These are phyloP conservation scores for Asclepias syriaca DNA, from an alignment of 257 asterid species.

Conservation along the genomic window DNA sequence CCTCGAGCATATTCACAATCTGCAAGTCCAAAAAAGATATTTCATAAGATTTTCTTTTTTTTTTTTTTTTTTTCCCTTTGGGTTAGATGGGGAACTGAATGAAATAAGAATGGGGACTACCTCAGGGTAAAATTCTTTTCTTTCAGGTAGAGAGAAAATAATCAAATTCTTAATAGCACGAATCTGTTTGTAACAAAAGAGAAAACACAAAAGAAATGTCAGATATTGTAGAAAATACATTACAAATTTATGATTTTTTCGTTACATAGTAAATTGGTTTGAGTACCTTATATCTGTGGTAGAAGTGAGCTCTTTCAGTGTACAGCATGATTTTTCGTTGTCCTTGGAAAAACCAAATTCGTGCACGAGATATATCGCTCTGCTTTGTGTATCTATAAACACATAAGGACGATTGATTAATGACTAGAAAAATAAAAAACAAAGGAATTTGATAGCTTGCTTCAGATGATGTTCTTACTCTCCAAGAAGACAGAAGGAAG, in stretches of 20 bases:
- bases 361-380: constrained; percentile 76
- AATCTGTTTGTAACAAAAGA: constrained; percentile 39
- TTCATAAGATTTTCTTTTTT: neutral
- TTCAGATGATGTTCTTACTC: constrained; percentile 54
- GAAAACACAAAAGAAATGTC: neutral
- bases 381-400: constrained; percentile 67
- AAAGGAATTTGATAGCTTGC: neutral
- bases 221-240: neutral
- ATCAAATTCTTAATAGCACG: constrained; percentile 78
- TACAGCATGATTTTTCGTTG: constrained; percentile 79
- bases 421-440: neutral
- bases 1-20: constrained; percentile 84
- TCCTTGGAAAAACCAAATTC: constrained; percentile 80
- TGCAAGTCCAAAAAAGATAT: constrained; percentile 24
- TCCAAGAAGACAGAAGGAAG: constrained; percentile 84
- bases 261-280: neutral
- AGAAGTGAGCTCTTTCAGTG: constrained; percentile 97
- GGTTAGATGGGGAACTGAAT: neutral
- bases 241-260: too few species aligned
- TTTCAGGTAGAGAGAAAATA: constrained; percentile 84
- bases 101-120: constrained; percentile 27
- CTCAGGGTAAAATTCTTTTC: constrained; percentile 95
- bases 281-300: constrained; percentile 89
- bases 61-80: too few species aligned
- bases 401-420: constrained; percentile 8